phyloP scores from a whole-genome alignment of 306 rosid species.

The Ziziphus jujuba region DNA sequence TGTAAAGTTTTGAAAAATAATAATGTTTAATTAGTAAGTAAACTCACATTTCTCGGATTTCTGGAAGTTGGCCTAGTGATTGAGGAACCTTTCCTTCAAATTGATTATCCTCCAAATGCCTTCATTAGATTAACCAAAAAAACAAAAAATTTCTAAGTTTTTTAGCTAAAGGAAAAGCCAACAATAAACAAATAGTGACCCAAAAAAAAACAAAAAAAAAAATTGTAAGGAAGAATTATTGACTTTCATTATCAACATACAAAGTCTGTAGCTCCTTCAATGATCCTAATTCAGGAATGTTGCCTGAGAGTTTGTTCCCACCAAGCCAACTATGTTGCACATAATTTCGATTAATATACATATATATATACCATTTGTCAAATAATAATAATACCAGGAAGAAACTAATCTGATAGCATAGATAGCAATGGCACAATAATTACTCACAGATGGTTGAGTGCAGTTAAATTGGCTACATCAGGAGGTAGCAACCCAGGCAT shows the following conservation, averaged over 20 bases:
- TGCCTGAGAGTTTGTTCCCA: constrained; percentile 65
- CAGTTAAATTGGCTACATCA: constrained; percentile 48
- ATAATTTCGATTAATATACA: constrained; percentile 13
- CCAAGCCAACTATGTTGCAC: constrained; percentile 65
- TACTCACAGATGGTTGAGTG: constrained; percentile 66
- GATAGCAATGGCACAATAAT: background rate
- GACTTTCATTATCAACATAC: constrained; percentile 43
- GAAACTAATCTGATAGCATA: background rate
- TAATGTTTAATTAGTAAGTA: background rate
- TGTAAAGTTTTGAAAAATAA: no score
- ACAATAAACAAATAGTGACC: background rate
- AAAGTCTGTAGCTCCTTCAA: constrained; percentile 56
- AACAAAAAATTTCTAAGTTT: background rate
- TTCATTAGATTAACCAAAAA: constrained; percentile 21
- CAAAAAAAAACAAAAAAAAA: no score
- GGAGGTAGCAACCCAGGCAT: constrained; percentile 59
- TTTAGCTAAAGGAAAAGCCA: background rate
- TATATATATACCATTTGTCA: background rate
- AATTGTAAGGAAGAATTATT: background rate
- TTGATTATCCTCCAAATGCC: constrained; percentile 84
- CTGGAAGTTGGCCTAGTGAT: constrained; percentile 47
- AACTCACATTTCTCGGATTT: constrained; percentile 67
- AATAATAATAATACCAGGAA: no score
- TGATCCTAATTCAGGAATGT: constrained; percentile 59
- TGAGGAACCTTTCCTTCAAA: constrained; percentile 65